Base-by-base conservation (phyloP, 257 asterid species). In the Parsonsia alboflavescens region DNA sequence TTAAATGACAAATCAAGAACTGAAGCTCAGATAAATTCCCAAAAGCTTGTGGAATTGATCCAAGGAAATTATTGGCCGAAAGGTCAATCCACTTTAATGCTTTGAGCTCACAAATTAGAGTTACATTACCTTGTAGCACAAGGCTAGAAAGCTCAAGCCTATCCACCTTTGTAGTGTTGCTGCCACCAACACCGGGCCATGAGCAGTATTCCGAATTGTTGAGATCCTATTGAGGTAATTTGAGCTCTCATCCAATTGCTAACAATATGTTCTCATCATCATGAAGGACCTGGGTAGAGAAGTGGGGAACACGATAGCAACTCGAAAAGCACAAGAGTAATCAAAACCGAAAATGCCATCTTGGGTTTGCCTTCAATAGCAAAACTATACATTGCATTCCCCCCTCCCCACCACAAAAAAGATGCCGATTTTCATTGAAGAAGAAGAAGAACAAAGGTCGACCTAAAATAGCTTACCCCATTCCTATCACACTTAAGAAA, bases 1-100 rank as follows among this genome's bases (percentile, higher is more conserved):
- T 94, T 94, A 79, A 88, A 90, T 1, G 98, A 94, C 45, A 94
- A 89, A 89, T 94, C 98, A 79, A 94, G 98, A 86, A 86, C 88
- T 89, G 89, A 75, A 94, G 97, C 78, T 82, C 80, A 45, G 90
- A 78, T 68, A 94, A 83, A 48, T 87, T 83, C 46, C 88, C 93
- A 64, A 94, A 82, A 33, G 84, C 81, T 61, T 81, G 79, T n/a
- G n/a, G n/a, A n/a, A n/a, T n/a, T n/a, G n/a, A n/a, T n/a, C n/a
- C n/a, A n/a, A n/a, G n/a, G n/a, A n/a, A n/a, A n/a, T n/a, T n/a
- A n/a, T n/a, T n/a, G n/a, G n/a, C n/a, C n/a, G n/a, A n/a, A n/a
- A n/a, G 96, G 84, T 90, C 98, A 74, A 94, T 96, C 84, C 81
- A 87, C 52, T 85, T 92, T 79, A 94, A 86, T 33, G 89, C 86